Evolutionary conservation across 1,284 basidiomycete species (phyloP).

Genomic region (Sanghuangporus baumii): DNA sequence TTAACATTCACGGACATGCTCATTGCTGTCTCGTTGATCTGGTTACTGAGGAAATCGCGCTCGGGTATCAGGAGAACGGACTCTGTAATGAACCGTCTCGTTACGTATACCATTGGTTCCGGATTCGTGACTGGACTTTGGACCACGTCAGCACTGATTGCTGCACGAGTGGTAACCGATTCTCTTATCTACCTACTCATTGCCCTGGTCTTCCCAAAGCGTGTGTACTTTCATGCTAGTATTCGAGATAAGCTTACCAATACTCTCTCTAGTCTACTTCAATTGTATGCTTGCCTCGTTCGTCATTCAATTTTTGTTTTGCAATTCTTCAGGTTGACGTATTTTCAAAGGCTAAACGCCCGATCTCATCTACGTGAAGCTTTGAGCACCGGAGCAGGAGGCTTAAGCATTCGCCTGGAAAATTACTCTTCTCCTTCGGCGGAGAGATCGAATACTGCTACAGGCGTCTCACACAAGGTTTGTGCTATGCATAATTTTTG

Average conservation of each 20-base stretch:
- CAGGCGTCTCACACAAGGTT: not conserved
- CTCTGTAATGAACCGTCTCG: slow-evolving; percentile 34
- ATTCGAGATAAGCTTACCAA: too few relatives aligned
- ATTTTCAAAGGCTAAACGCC: not conserved
- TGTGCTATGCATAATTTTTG: not conserved
- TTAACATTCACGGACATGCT: slow-evolving; percentile 29
- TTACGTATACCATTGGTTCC: slow-evolving; percentile 40
- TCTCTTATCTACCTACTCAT: slow-evolving; percentile 13
- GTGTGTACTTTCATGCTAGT: not conserved
- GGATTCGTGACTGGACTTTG: slow-evolving; percentile 33
- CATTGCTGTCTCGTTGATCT: slow-evolving; percentile 34
- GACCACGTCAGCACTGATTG: slow-evolving; percentile 5
- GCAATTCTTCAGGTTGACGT: not conserved
- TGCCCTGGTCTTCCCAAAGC: not conserved
- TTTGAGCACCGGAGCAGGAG: not conserved
- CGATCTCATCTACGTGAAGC: not conserved
- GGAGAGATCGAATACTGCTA: not conserved
- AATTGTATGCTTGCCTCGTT: not conserved
- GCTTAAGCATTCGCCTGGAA: not conserved
- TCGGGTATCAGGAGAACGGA: slow-evolving; percentile 19
- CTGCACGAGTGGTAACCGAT: not conserved
- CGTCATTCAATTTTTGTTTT: not conserved
- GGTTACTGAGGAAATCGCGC: slow-evolving; percentile 31
- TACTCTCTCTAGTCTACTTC: not conserved
- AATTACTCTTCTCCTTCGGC: not conserved